Base-by-base conservation (phyloP, 768 basidiomycete genomes). In the Cystobasidium ongulense region DNA sequence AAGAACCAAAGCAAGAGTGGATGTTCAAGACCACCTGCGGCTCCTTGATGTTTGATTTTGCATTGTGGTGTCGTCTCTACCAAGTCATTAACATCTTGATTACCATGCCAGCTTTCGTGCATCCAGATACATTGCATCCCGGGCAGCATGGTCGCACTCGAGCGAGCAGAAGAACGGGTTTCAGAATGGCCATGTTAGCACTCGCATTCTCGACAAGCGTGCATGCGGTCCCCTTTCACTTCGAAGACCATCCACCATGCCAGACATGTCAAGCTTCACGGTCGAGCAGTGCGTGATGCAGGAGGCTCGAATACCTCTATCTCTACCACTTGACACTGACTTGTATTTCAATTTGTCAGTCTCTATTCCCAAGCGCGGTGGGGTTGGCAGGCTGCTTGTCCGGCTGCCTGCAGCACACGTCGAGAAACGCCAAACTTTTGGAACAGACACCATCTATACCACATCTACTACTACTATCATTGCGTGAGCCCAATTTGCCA, bases 391-490 rank as follows among this genome's bases (percentile, higher is more conserved):
- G 46, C 46, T 50, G 46, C 46, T 17, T 50, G 46, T 50, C 21
- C 15, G 21, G n/a, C 46, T 21, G 15, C 10, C 21, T 17, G 46
- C 46, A 17, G 4, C 57, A 3, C 57, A 29, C 21, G 4, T 64
- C 7, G 63, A 64, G 21, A 38, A 46, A 35, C 17, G 63, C 17
- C 63, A 64, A 25, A 41, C 63, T 11, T 64, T 38, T 21, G 63
- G 63, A 10, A 64, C 63, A 27, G 63, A 64, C 35, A 64, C 63
- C 13, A 39, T 64, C 38, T 64, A 64, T 25, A 64, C 63, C 18
- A 64, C 63, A 27, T 46, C 36, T 27, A 64, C 63, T 21, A 64
- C 63, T 7, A 64, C 63, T 8, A 35, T 64, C 15, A 5, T 39
- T 13, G 38, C 39, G 63, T 64, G 27, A 36, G 63, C 39, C 11